phyloP scores from a whole-genome alignment of 2,329 filamentous ascomycete species.

The Tolypocladium sp. region DNA sequence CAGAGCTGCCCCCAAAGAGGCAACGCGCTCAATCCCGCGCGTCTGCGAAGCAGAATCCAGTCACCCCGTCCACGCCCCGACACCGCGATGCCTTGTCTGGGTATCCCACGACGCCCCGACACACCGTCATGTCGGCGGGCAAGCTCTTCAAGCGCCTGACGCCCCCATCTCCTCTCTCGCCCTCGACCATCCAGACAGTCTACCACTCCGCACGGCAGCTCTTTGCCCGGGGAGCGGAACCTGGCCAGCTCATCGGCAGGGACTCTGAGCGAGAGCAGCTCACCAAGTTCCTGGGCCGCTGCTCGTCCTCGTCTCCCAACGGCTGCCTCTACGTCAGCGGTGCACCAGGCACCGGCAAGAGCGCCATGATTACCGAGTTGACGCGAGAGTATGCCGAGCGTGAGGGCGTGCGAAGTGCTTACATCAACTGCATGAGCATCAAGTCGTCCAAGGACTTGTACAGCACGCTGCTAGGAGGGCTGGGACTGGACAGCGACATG shows the following conservation, averaged over 20 bases:
- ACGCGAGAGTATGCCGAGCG: conserved; percentile 48
- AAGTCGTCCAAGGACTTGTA: conserved; percentile 83
- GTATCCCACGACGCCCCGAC: conserved; percentile 70
- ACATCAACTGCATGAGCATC: conserved; percentile 96
- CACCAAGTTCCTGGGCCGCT: conserved; percentile 56
- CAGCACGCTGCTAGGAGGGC: conserved; percentile 63
- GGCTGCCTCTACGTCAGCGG: conserved; percentile 94
- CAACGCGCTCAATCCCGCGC: conserved; percentile 19
- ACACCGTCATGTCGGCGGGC: conserved; percentile 69
- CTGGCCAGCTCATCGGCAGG: conserved; percentile 68
- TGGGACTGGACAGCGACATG: conserved; percentile 48
- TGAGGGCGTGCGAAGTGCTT: conserved; percentile 56
- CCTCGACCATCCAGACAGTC: conserved; percentile 60
- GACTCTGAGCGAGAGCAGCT: conserved; percentile 61
- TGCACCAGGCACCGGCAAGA: conserved; percentile 93
- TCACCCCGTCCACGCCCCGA: conserved; percentile 65
- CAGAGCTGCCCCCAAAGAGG: conserved; percentile 18
- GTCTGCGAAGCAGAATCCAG: conserved; percentile 35
- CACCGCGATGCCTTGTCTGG: conserved; percentile 70
- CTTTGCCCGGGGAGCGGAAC: conserved; percentile 71
- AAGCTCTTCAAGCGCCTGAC: conserved; percentile 71
- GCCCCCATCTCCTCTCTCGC: conserved; percentile 64
- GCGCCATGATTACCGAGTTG: conserved; percentile 80
- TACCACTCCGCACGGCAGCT: conserved; percentile 83
- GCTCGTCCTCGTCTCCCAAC: conserved; percentile 49